A percentile compares a stretch with the other conserved stretches of the same genome.
Conservation (phyloP, 1,284 basidiomycete species). For the Ceratobasidium sp. region DNA sequence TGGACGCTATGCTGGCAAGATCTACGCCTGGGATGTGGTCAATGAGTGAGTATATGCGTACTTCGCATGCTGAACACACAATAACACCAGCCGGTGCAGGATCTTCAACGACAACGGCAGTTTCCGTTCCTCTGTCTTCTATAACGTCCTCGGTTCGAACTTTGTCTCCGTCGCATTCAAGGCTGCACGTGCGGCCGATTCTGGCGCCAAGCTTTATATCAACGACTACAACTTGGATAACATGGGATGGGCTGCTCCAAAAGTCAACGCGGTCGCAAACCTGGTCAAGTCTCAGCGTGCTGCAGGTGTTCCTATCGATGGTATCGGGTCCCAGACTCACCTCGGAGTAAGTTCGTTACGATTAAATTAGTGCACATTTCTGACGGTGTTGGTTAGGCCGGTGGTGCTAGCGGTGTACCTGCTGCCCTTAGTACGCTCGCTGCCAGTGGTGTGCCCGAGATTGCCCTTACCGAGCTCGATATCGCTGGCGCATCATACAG, state of each 20-base stretch:
- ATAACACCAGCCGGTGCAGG: slow-evolving; percentile 48
- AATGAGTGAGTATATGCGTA: slow-evolving; percentile 46
- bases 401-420: slow-evolving; percentile 27
- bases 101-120: slow-evolving; percentile 55
- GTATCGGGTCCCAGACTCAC: slow-evolving; percentile 52
- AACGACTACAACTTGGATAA: slow-evolving; percentile 40
- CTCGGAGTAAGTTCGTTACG: slow-evolving; percentile 43
- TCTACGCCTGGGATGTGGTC: slow-evolving; percentile 56
- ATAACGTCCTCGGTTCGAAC: slow-evolving; percentile 43
- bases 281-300: slow-evolving; percentile 58
- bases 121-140: slow-evolving; percentile 55
- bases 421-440: slow-evolving; percentile 40
- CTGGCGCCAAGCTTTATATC: slow-evolving; percentile 45
- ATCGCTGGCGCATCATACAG: slow-evolving; percentile 44
- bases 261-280: slow-evolving; percentile 60
- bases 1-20: slow-evolving; percentile 54
- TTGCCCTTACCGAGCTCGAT: slow-evolving; percentile 46
- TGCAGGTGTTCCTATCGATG: slow-evolving; percentile 48
- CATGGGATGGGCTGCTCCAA: slow-evolving; percentile 51
- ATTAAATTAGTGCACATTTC: slow-evolving; percentile 34
- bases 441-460: slow-evolving; percentile 40
- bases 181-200: slow-evolving; percentile 45
- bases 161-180: slow-evolving; percentile 45
- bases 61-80: not conserved
- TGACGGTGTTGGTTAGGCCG: not conserved